Percentiles rank a stretch among this genome's conserved stretches.
Evolutionary conservation across 495 filamentous ascomycete genomes (phyloP).

Genomic region (Niebla homalea): DNA sequence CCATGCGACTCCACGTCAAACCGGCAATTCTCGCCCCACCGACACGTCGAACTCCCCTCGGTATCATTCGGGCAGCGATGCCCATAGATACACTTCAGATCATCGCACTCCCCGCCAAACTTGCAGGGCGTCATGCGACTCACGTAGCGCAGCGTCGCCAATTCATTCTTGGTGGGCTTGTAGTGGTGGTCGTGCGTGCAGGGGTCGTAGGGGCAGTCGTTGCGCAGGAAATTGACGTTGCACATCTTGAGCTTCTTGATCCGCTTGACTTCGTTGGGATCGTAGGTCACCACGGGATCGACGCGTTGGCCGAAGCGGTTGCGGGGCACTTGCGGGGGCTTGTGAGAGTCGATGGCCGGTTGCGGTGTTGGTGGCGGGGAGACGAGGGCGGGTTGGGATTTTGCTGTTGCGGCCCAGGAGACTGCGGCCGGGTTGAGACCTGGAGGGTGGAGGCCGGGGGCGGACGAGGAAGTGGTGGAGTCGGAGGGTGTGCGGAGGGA

Average conservation of each 20-base stretch:
- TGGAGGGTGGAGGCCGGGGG: not conserved
- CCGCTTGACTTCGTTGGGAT: constrained; percentile 44
- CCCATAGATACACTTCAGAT: constrained; percentile 71
- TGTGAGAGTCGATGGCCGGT: constrained; percentile 30
- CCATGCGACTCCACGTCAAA: constrained; percentile 37
- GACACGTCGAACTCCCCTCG: constrained; percentile 35
- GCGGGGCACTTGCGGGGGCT: constrained; percentile 35
- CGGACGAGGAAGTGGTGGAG: constrained; percentile 30
- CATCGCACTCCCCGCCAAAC: constrained; percentile 59
- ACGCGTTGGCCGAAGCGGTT: constrained; percentile 65
- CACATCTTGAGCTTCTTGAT: constrained; percentile 65
- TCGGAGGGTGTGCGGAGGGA: constrained; percentile 14
- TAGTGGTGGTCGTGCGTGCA: constrained; percentile 69
- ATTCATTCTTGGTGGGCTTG: constrained; percentile 52
- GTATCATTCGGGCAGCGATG: constrained; percentile 33
- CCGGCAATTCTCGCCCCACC: constrained; percentile 37
- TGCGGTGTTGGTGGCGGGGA: constrained; percentile 19
- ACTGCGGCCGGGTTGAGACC: constrained; percentile 23
- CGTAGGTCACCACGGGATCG: constrained; percentile 43
- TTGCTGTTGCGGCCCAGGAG: constrained; percentile 25
- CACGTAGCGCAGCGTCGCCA: constrained; percentile 52
- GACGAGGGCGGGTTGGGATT: constrained; percentile 16
- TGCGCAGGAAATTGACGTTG: constrained; percentile 71
- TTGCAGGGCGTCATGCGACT: constrained; percentile 69
- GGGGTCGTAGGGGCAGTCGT: constrained; percentile 55